Evolutionary conservation across 257 asterid genomes (phyloP), one percentile per base, ranked within the genome.

Genomic region (Primulina huaijiensis): DNA sequence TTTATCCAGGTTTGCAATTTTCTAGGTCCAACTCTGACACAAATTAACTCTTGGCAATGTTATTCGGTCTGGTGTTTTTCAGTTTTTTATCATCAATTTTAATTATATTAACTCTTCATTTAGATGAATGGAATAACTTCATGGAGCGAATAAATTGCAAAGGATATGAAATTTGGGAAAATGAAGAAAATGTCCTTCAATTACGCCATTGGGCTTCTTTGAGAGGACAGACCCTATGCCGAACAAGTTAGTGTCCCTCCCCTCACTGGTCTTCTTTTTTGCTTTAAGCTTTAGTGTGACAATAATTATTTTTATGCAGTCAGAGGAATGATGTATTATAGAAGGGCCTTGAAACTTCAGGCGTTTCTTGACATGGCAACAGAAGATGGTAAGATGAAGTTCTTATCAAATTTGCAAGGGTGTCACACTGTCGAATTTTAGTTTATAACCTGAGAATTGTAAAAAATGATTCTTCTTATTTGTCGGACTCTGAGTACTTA

Each of bases 171-270:
- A 69, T 90, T 62, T 87, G 85, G 90, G 99, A 94, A 62, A 89
- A 74, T 72, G 99, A 94, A 76, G 99, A 94, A 74, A 89, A 81
- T 79, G 84, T 85, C 68, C 82, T 94, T 76, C 99, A 89, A 74
- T 83, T 94, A 67, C 97, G 99, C 75, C 97, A 94, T 71, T 94
- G 99, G 99, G 99, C 96, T 38, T 94, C 99, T 71, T 84, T 94
- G 86, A 89, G 99, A 81, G 99, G 99, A 76, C 99, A 94, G 77
- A 94, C 99, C 65, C 96, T 94, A 50, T 70, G 89, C 85, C 82
- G 99, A 89, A 94, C 99, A 77, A 94, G 99, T 88, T 69, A 37
- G 70, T 57, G 6, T 27, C 34, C 31, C 43, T 38, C 12, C 69
- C 58, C 60, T 29, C 43, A 0, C 20, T 8, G 67, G 43, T 65